Conservation (phyloP, 73 alveolate genomes). For the Tetrahymena malaccensis region DNA sequence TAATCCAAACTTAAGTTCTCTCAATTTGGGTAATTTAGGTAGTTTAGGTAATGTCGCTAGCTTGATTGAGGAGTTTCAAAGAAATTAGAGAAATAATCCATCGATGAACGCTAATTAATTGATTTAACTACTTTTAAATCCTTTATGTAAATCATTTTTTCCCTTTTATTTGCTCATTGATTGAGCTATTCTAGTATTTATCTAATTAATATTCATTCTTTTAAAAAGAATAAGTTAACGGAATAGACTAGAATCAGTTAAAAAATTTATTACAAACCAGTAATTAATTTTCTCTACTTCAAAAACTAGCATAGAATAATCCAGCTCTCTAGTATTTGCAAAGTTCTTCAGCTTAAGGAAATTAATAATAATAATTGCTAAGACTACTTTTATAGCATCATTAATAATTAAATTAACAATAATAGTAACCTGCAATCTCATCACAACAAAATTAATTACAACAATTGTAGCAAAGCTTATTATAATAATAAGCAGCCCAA, state of each 20-base stretch:
- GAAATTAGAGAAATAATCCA: background rate
- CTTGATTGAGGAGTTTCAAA: background rate
- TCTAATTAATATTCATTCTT: too few species aligned
- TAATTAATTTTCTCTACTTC: background rate
- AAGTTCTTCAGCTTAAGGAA: background rate
- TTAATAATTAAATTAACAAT: background rate
- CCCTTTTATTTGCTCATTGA: background rate
- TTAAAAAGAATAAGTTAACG: background rate
- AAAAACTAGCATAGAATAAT: background rate
- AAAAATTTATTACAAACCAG: background rate
- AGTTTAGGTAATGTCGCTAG: background rate
- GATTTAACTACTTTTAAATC: background rate
- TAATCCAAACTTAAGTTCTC: background rate
- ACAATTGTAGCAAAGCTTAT: background rate
- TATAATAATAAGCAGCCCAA: background rate
- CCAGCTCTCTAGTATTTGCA: background rate
- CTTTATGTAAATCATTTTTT: background rate
- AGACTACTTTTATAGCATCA: background rate
- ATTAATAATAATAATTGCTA: too few species aligned
- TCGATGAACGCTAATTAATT: too few species aligned
- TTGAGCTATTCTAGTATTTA: too few species aligned
- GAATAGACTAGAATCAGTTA: background rate
- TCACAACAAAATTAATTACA: background rate
- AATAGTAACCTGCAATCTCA: background rate
- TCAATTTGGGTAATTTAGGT: background rate